phyloP scores from a whole-genome alignment of 2,329 filamentous ascomycete species.

The Paraphaeosphaeria minitans region DNA sequence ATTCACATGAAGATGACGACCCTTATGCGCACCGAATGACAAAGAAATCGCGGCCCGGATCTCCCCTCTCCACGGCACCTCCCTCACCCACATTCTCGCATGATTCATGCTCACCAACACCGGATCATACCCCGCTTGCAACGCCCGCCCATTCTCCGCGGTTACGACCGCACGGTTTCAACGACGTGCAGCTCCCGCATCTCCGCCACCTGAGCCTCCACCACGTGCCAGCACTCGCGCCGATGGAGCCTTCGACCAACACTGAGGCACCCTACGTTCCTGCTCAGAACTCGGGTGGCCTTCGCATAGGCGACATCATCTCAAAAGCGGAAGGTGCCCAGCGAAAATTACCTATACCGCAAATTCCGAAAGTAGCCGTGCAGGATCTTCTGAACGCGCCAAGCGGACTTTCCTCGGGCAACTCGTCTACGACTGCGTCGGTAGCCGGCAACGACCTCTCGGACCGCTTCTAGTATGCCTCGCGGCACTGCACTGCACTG shows the following conservation, averaged over 20 bases:
- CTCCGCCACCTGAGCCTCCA: conserved; percentile 75
- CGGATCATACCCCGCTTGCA: conserved; percentile 96
- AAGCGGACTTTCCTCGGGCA: conserved; percentile 72
- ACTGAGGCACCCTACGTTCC: conserved; percentile 64
- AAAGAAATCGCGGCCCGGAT: conserved; percentile 91
- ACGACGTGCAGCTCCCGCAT: conserved; percentile 81
- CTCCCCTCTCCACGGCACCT: conserved; percentile 92
- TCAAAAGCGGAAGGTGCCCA: conserved; percentile 84
- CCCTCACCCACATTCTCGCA: conserved; percentile 97
- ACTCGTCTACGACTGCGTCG: conserved; percentile 78
- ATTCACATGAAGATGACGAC: conserved; percentile 83
- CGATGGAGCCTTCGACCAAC: conserved; percentile 71
- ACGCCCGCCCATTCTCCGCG: conserved; percentile 95
- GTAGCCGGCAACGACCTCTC: conserved; percentile 64
- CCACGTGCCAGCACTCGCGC: conserved; percentile 69
- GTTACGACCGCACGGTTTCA: conserved; percentile 73
- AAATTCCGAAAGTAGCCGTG: conserved; percentile 86
- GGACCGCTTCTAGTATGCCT: conserved; percentile 39
- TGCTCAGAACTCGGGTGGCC: conserved; percentile 62
- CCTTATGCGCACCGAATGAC: conserved; percentile 75
- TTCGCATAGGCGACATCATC: conserved; percentile 91
- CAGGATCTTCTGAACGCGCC: conserved; percentile 76
- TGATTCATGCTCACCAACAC: conserved; percentile 92
- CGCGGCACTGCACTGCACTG: conserved; percentile 25
- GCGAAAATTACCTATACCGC: conserved; percentile 87